Percentiles rank a stretch among this genome's conserved stretches.
phyloP scores from a whole-genome alignment of 768 basidiomycete genomes.

The Boletus pseudo-olivaceus region DNA sequence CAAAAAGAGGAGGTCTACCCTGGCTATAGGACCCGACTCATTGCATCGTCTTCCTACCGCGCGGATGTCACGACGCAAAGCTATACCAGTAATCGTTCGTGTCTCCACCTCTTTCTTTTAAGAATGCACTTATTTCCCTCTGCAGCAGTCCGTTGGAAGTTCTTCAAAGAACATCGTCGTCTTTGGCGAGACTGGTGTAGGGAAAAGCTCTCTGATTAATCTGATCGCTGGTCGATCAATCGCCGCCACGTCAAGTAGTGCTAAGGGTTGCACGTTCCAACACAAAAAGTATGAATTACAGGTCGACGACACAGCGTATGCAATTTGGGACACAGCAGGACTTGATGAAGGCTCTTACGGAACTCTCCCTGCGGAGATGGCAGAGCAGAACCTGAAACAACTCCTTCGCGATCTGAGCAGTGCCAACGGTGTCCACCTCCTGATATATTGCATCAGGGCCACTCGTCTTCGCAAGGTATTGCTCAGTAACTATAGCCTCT shows the following conservation, averaged over 20 bases:
- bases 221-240: conserved; percentile 39
- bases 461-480: conserved; percentile 25
- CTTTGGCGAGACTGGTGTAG: conserved; percentile 30
- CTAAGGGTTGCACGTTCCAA: conserved; percentile 34
- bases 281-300: conserved; percentile 26
- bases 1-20: conserved; percentile 18
- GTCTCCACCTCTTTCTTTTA: conserved; percentile 2
- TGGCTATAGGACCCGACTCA: conserved; percentile 1
- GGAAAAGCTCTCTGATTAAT: conserved; percentile 44
- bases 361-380: conserved; percentile 28
- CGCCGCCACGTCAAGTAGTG: conserved; percentile 32
- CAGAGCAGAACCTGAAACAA: conserved; percentile 23
- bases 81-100: conserved; percentile 13
- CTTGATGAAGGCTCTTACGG: conserved; percentile 36
- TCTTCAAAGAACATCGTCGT: conserved; percentile 25
- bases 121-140: conserved; percentile 5
- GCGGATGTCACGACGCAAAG: conserved; percentile 24
- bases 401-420: conserved; percentile 24
- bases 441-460: conserved; percentile 35
- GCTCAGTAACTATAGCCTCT: conserved; percentile 37
- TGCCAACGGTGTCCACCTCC: conserved; percentile 29
- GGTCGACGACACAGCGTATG: conserved; percentile 22
- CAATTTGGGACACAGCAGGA: conserved; percentile 39
- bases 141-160: conserved; percentile 8
- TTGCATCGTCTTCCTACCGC: conserved; percentile 12